Evolutionary conservation across 208 protist genomes (phyloP), one percentile per base, ranked within the genome.

Genomic region (Leishmania martiniquensis): DNA sequence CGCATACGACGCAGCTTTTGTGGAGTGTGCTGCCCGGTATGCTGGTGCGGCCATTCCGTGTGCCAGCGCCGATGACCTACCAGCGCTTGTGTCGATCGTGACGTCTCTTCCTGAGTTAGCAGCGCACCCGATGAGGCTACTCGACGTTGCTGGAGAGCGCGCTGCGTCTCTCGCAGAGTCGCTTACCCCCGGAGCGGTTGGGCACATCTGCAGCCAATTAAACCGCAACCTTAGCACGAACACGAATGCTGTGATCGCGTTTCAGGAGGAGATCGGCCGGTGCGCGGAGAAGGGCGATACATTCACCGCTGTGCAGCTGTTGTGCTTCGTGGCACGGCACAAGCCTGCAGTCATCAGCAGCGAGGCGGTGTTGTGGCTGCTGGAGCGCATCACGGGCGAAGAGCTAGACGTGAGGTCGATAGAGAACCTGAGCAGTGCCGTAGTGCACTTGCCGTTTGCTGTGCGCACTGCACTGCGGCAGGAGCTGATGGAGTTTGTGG

Each of bases 231-330:
- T 70, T 66, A 82, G 80, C 34, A 52, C 55, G 7, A 82, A 93
- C 72, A 82, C 44, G 2, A 68, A 84, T 4, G 70, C 93, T 51
- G 90, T 85, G 15, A 76, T 88, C 29, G 80, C 83, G 29, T 75
- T 97, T 49, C 88, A 93, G 68, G 85, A 86, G 60, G 83, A 93
- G 73, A 89, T 88, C 12, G 86, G 87, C 76, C 83, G 90, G 34
- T 80, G 95, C 51, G 91, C 90, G 13, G 90, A 95, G 75, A 80
- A 88, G 29, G 85, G 85, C 25, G 90, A 96, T 79, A 70, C 87
- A 13, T 93, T 90, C 71, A 91, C 81, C 45, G 82, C 84, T 1
- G 81, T 95, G 32, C 87, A 96, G 74, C 72, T 89, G 17, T 87
- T 97, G 57, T 79, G 66, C 45, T 96, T 95, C 69, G 73, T 96